phyloP scores from a whole-genome alignment of 768 basidiomycete species.

The Lactarius vividus region DNA sequence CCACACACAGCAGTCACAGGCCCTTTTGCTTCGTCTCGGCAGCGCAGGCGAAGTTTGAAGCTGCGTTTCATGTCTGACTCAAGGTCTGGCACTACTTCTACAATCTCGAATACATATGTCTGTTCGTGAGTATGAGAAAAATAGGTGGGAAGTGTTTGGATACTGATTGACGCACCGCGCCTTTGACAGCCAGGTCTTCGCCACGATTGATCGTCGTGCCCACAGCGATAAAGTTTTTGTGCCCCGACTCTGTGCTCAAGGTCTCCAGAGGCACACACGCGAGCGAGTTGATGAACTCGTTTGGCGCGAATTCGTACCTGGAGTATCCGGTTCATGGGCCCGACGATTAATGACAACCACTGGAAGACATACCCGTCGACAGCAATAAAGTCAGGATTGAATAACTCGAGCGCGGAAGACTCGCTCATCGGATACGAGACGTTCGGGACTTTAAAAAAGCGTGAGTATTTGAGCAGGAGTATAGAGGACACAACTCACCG shows the following conservation, averaged over 20 bases:
- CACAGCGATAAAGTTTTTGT: constrained; percentile 88
- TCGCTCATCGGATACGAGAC: constrained; percentile 70
- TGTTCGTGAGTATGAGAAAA: constrained; percentile 34
- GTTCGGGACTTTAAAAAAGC: constrained; percentile 49
- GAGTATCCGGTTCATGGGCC: not conserved
- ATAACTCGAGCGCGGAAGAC: constrained; percentile 85
- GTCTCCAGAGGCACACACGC: constrained; percentile 88
- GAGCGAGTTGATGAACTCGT: constrained; percentile 87
- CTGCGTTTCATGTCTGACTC: constrained; percentile 57
- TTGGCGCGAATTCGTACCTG: constrained; percentile 93
- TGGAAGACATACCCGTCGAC: constrained; percentile 76
- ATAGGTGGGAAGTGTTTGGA: not conserved
- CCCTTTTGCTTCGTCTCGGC: constrained; percentile 90
- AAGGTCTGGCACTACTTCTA: constrained; percentile 80
- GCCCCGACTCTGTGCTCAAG: constrained; percentile 74
- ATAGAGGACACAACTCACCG: constrained; percentile 42
- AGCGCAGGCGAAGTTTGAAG: constrained; percentile 77
- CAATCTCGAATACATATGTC: constrained; percentile 96
- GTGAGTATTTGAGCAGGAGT: not conserved
- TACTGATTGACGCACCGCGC: constrained; percentile 63
- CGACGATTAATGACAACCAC: not conserved
- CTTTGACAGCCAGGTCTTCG: constrained; percentile 91
- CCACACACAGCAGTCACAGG: constrained; percentile 89
- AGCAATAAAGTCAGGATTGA: constrained; percentile 88
- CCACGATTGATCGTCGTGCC: constrained; percentile 93